phyloP scores from a whole-genome alignment of 345 rosid genomes.

The Punica granatum region DNA sequence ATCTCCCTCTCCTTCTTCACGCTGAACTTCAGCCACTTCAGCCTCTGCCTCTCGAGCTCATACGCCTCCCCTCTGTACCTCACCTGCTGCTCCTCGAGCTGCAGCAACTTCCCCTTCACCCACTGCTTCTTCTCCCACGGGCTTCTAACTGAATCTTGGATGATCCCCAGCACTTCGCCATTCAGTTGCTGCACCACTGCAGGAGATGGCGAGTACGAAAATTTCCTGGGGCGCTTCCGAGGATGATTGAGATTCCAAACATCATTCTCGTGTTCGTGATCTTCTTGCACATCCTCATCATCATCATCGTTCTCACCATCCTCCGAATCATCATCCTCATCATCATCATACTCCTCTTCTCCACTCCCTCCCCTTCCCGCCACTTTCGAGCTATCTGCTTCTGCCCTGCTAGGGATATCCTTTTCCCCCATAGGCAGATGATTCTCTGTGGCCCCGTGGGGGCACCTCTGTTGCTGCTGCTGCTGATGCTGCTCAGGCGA shows the following conservation, averaged over 20 bases:
- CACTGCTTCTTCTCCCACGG: conserved; percentile 90
- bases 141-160: conserved; percentile 49
- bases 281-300: conserved; percentile 32
- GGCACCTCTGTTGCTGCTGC: conserved; percentile 39
- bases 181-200: conserved; percentile 38
- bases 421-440: not conserved
- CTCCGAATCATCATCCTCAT: conserved; percentile 42
- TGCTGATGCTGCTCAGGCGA: conserved; percentile 36
- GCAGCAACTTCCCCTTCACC: conserved; percentile 49
- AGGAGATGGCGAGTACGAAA: conserved; percentile 11
- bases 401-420: conserved; percentile 18
- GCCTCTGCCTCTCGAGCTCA: conserved; percentile 83
- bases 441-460: conserved; percentile 36
- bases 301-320: conserved; percentile 39
- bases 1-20: conserved; percentile 91
- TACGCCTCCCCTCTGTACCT: conserved; percentile 50
- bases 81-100: conserved; percentile 68
- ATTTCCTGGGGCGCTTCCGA: conserved; percentile 33
- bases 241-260: conserved; percentile 13
- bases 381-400: conserved; percentile 31
- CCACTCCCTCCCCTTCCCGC: conserved; percentile 25
- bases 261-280: conserved; percentile 30
- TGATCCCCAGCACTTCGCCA: conserved; percentile 34
- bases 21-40: conserved; percentile 86
- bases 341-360: conserved; percentile 44